Percentiles rank a stretch among this genome's conserved stretches.
These are phyloP conservation scores for Phyllosticta citrichinensis DNA, from an alignment of 2,329 filamentous ascomycete genomes.

Conservation along the genomic window DNA sequence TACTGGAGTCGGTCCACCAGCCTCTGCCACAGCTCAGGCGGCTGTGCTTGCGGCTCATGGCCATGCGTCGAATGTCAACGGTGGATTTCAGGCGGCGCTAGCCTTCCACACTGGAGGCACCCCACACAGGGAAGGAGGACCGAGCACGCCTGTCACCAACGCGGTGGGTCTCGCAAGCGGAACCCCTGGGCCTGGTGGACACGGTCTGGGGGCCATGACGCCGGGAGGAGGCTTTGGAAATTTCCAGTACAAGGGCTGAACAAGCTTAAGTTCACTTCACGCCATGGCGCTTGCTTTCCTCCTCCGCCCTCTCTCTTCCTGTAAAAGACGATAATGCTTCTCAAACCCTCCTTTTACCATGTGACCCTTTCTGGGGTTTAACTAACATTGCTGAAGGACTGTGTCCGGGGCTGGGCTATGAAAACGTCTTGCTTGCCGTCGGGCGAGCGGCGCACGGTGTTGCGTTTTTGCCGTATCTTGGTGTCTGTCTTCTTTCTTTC, in stretches of 20 bases:
- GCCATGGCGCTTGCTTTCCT: neutral
- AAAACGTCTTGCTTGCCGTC: neutral
- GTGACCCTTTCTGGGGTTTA: neutral
- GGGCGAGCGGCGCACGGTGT: neutral
- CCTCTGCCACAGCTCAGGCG: conserved; percentile 46
- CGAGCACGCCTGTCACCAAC: conserved; percentile 59
- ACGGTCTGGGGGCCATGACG: conserved; percentile 52
- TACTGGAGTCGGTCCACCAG: conserved; percentile 48
- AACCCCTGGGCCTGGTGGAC: conserved; percentile 50
- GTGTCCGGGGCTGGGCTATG: neutral
- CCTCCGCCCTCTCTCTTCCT: conserved; percentile 3
- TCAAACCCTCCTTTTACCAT: neutral
- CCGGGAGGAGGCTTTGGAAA: conserved; percentile 69
- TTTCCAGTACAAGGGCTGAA: conserved; percentile 37
- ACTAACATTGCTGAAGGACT: neutral
- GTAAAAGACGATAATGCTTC: conserved; percentile 9
- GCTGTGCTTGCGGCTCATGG: conserved; percentile 34
- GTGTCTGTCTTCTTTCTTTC: neutral
- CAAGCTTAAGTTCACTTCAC: neutral
- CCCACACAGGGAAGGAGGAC: conserved; percentile 38
- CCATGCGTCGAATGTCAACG: conserved; percentile 28
- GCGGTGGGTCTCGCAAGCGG: conserved; percentile 38
- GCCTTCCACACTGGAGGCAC: conserved; percentile 30
- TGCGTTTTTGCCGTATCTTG: neutral
- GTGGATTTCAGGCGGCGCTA: conserved; percentile 25